These are phyloP conservation scores for Guyanaporus albipodus DNA, from an alignment of 768 basidiomycete genomes.

Conservation along the genomic window DNA sequence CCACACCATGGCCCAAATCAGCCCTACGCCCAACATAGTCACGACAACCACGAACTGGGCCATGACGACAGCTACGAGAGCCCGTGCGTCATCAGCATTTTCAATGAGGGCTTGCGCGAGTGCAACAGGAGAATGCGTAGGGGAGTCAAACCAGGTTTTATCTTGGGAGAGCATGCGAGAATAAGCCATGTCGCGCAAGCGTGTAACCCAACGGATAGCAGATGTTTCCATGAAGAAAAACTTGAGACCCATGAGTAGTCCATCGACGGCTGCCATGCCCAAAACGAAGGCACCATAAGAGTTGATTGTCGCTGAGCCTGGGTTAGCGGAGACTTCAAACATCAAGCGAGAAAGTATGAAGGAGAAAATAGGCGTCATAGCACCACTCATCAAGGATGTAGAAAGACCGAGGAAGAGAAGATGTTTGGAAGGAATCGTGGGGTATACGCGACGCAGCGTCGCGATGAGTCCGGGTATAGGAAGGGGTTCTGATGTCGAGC, in stretches of 20 bases:
- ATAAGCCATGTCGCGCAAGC: conserved; percentile 56
- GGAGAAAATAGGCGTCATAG: conserved; percentile 90
- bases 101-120: conserved; percentile 78
- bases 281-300: conserved; percentile 71
- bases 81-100: conserved; percentile 85
- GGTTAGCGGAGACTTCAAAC: conserved; percentile 69
- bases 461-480: conserved; percentile 23
- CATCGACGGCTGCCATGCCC: conserved; percentile 70
- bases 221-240: conserved; percentile 76
- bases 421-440: conserved; percentile 70
- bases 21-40: conserved; percentile 78
- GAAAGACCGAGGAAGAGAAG: conserved; percentile 67
- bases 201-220: conserved; percentile 71
- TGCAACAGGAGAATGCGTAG: conserved; percentile 51
- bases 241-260: conserved; percentile 68
- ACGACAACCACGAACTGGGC: conserved; percentile 69
- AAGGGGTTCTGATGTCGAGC: not conserved
- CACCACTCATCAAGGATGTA: conserved; percentile 68
- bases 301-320: conserved; percentile 62
- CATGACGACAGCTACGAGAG: conserved; percentile 68
- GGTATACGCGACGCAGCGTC: conserved; percentile 55
- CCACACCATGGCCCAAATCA: conserved; percentile 82
- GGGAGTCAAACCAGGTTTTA: conserved; percentile 80
- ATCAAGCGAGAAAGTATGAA: conserved; percentile 81
- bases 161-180: conserved; percentile 69